Base-by-base conservation (phyloP, 345 rosid genomes). In the Stellera chamaejasme region DNA sequence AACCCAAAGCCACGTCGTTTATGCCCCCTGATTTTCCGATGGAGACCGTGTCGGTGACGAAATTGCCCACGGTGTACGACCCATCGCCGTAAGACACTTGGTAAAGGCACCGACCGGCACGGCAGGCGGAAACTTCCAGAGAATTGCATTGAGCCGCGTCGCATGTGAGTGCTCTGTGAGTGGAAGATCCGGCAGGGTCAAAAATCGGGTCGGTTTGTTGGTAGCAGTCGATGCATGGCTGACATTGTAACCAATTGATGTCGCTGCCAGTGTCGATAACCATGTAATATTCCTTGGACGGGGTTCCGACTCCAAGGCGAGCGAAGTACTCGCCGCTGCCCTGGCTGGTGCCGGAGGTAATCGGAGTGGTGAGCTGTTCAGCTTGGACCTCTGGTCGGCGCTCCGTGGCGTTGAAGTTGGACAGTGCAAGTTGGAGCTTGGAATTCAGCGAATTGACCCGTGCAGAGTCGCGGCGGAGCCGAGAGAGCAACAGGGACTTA, bases 271-370 rank as follows among this genome's bases (percentile, higher is more conserved):
- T 85, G 64, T 91, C 96, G 13, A 91, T 70, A 15, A 91, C 94
- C 86, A 91, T 61, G 56, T 87, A 85, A 10, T 76, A 79, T 13
- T 71, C 72, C 64, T 72, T 85, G 59, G 90, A 67, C 42, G 98
- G 98, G 36, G 68, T 77, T 0, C 98, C 98, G 47, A 92, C 75
- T 15, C 90, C 92, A 5, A 85, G 63, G 61, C 98, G 81, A 55
- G 95, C 72, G 74, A 91, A 91, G 59, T 88, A 91, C 87, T 88
- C 98, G 19, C 98, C 98, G 42, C 96, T 91, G 55, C 98, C 98
- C 56, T 83, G 95, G 60, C 83, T 82, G 9, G 84, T 60, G 2
- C 96, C 95, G 0, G 98, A 91, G 11, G 85, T 70, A 52, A 90
- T 26, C 12, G 94, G 94, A 41, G 81, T 68, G 45, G 72, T 65